Percentiles rank a stretch among this genome's conserved stretches.
Evolutionary conservation across 2,329 filamentous ascomycete species (phyloP).

Genomic region (Didymellaceae sp.): DNA sequence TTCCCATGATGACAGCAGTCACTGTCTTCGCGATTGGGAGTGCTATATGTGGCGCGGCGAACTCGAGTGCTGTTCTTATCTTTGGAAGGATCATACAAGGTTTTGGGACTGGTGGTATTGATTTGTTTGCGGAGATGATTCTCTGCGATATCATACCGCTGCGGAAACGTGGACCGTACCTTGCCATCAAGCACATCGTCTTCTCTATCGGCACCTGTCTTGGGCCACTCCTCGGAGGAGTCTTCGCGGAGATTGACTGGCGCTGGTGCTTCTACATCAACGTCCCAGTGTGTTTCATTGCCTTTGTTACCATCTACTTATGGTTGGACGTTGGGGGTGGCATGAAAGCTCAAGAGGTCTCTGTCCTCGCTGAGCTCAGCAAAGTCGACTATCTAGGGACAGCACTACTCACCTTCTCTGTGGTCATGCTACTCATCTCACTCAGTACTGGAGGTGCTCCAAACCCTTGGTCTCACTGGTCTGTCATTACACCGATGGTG

Average conservation of each 20-base stretch:
- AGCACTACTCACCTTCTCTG: conserved; percentile 49
- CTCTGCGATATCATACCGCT: conserved; percentile 60
- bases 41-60: conserved; percentile 59
- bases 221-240: conserved; percentile 42
- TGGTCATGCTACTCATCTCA: conserved; percentile 52
- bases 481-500: conserved; percentile 54
- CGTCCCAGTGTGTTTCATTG: conserved; percentile 40
- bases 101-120: conserved; percentile 56
- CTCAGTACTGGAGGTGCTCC: conserved; percentile 55
- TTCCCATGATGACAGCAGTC: conserved; percentile 46
- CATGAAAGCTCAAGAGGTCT: conserved; percentile 18
- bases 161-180: conserved; percentile 52
- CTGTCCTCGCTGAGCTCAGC: conserved; percentile 25
- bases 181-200: conserved; percentile 35
- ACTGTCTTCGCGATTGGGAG: conserved; percentile 61
- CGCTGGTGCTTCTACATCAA: conserved; percentile 56
- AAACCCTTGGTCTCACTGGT: conserved; percentile 52
- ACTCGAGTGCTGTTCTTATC: conserved; percentile 56
- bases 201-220: conserved; percentile 37
- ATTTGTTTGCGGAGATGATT: conserved; percentile 56
- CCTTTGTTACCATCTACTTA: conserved; percentile 35
- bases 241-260: conserved; percentile 49
- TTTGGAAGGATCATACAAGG: conserved; percentile 64
- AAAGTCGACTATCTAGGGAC: conserved; percentile 55
- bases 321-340: conserved; percentile 40